phyloP scores from a whole-genome alignment of 441 rosid species.

The Mallotus japonicus region DNA sequence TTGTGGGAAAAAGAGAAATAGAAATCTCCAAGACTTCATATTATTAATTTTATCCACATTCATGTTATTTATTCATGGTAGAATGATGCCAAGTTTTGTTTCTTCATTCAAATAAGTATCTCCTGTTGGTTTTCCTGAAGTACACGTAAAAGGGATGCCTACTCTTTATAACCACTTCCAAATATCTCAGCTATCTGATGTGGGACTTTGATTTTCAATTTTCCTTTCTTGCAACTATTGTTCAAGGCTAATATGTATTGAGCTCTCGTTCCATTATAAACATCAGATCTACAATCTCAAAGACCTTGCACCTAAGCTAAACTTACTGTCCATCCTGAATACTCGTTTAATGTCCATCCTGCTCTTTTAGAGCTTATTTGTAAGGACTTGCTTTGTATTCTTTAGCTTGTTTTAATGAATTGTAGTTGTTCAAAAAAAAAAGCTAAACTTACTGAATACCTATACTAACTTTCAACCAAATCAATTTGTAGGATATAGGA shows the following conservation, averaged over 20 bases:
- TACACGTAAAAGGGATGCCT: not conserved
- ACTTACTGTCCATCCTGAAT: too few relatives aligned
- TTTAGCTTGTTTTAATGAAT: too few relatives aligned
- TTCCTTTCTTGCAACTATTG: not conserved
- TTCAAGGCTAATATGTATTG: not conserved
- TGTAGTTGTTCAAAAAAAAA: too few relatives aligned
- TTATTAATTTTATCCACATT: not conserved
- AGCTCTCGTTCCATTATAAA: not conserved
- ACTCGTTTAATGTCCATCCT: too few relatives aligned
- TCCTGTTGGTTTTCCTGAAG: not conserved
- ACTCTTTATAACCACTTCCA: not conserved
- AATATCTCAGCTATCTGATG: not conserved
- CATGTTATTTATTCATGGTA: not conserved
- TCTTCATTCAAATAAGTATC: not conserved
- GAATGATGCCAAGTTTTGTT: constrained; percentile 4
- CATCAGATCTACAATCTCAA: not conserved
- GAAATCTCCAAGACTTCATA: not conserved
- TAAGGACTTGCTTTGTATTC: too few relatives aligned
- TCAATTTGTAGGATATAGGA: not conserved
- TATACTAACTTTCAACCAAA: not conserved
- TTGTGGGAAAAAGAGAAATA: not conserved
- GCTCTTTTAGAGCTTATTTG: too few relatives aligned
- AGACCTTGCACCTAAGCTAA: not conserved
- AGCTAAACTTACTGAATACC: too few relatives aligned
- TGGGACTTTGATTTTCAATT: not conserved